Evolutionary conservation across 2,329 filamentous ascomycete genomes (phyloP), one percentile per base, ranked within the genome.

Genomic region (Canariomyces notabilis): DNA sequence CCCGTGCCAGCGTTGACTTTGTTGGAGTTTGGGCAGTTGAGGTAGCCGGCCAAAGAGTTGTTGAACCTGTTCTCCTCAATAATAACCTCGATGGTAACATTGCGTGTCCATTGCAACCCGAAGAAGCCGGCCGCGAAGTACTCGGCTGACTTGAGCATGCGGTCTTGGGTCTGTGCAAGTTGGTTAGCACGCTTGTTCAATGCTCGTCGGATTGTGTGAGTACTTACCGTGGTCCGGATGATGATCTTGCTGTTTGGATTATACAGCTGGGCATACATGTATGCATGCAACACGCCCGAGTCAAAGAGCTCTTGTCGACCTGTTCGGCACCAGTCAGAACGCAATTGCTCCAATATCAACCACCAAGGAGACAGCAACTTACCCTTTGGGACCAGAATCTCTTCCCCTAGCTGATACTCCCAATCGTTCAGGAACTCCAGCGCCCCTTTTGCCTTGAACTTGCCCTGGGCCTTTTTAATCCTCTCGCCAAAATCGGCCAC

Each of bases 81-180:
- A 9, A 85, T 81, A 12, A 85, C 72, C 57, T 87, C 80, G n/a
- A 88, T 74, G 0, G 81, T 87, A 6, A 76, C 84, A 59, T 88
- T 86, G 22, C 80, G 74, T 1, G 80, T 74, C 85, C 85, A 89
- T 37, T 83, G 77, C 0, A 88, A 73, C 0, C 85, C 85, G 59
- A 89, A 89, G 68, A 89, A 89, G 0, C 86, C 86, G 5, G 85
- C 82, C 60, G 89, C 67, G 65, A 88, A 89, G 63, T 89, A 85
- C 63, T 89, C 85, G 3, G 85, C 85, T 32, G 77, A 83, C 61
- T 89, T 82, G 18, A 85, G 69, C 85, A 89, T 89, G 19, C 86
- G 79, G 59, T 87, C 80, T 61, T 89, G 83, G 1, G 85, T 87
- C 69, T 73, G 15, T 41, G 32, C 26, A 15, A 8, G 7, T 6